Base-by-base conservation (phyloP, 1,139 yeast species). In the Pneumocystis murina region DNA sequence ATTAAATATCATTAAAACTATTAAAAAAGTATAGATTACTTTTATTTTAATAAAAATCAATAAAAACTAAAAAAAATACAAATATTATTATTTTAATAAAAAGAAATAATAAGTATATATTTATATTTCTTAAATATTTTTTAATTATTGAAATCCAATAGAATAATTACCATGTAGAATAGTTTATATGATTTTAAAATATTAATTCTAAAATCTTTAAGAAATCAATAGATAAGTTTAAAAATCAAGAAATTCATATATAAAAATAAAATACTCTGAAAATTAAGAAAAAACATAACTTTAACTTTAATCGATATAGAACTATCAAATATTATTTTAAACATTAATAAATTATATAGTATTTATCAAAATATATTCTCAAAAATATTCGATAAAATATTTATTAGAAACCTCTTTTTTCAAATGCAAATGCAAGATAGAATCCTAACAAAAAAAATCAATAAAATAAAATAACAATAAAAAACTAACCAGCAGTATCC, bases 391-490 rank as follows among this genome's bases (percentile, higher is more conserved):
- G 2, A 24, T 48, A 41, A n/a, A 17, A 28, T 41, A 48, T 10
- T 30, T 30, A 62, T 60, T 59, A 66, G 8, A 66, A 66, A 4
- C 68, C 68, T 8, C 66, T 43, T 61, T 85, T 86, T 67, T 83
- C 85, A 72, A 88, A 89, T 1, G 86, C 92, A 76, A 88, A 88
- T 0, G 90, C 89, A 61, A 84, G 74, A 72, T 88, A 88, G 69
- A 89, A 85, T 12, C 62, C 63, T 62, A 33, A 35, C 48, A 20
- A 16, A 24, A n/a, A 28, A 38, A 12, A 38, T 17, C 14, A 20
- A 41, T 17, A 24, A 61, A 14, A 33, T 39, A 30, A 6, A 16
- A 8, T 12, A 20, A 16, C 3, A n/a, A 35, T 6, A 48, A 1
- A 14, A 33, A 20, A 55, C 66, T 8, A 39, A 14, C 90, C 88